Percentiles rank a stretch among this genome's conserved stretches.
phyloP scores from a whole-genome alignment of 2,329 filamentous ascomycete species.

The Neophaeococcomyces aloes region DNA sequence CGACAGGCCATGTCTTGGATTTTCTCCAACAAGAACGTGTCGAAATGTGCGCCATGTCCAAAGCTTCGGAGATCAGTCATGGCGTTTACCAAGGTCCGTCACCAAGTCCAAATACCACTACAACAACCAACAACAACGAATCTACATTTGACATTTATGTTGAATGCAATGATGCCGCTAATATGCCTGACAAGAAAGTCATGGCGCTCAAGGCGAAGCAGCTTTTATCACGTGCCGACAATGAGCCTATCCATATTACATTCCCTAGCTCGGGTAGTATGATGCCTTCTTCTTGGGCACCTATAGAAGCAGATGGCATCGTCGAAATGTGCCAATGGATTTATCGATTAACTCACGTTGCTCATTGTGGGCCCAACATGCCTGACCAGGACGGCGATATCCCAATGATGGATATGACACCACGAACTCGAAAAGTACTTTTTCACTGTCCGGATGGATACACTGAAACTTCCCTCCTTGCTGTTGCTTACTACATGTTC shows the following conservation, averaged over 20 bases:
- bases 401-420: constrained; percentile 36
- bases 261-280: constrained; percentile 95
- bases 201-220: constrained; percentile 54
- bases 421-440: constrained; percentile 56
- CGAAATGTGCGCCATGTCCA: constrained; percentile 92
- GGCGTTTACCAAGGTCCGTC: constrained; percentile 90
- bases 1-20: constrained; percentile 71
- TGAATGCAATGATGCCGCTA: constrained; percentile 77
- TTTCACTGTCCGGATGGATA: constrained; percentile 95
- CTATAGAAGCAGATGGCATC: constrained; percentile 71
- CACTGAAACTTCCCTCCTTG: constrained; percentile 83
- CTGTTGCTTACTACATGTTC: constrained; percentile 87
- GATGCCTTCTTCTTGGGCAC: constrained; percentile 70
- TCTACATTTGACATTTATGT: constrained; percentile 69
- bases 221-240: constrained; percentile 28
- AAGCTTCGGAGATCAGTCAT: constrained; percentile 72
- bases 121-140: constrained; percentile 33
- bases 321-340: constrained; percentile 86
- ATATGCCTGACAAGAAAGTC: constrained; percentile 58
- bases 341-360: constrained; percentile 65
- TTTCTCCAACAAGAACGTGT: constrained; percentile 79
- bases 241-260: constrained; percentile 51
- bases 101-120: constrained; percentile 53
- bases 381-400: constrained; percentile 47
- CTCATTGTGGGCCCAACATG: constrained; percentile 24